A percentile compares a stretch with the other conserved stretches of the same genome.
phyloP scores from a whole-genome alignment of 768 basidiomycete genomes.

The Phlegmacium glaucopus region DNA sequence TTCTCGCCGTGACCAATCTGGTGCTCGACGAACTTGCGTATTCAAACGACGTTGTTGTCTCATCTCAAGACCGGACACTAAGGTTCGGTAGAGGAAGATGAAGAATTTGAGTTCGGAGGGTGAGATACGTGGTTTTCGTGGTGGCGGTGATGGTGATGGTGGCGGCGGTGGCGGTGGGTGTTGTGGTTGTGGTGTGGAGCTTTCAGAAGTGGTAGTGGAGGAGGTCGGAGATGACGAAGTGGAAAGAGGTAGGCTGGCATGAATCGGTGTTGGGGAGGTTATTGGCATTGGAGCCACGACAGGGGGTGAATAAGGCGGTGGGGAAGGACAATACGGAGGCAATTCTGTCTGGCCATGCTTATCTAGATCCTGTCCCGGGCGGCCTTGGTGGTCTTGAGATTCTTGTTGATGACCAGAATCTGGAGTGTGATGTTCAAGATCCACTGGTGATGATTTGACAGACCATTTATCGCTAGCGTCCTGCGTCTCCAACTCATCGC shows the following conservation, averaged over 20 bases:
- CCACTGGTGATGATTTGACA: too few species aligned
- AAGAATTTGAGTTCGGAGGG: slow-evolving; percentile 19
- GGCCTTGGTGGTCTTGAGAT: too few species aligned
- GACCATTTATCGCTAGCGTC: too few species aligned
- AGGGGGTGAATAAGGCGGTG: slow-evolving; percentile 9
- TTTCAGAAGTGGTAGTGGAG: not conserved
- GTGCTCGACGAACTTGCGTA: too few species aligned
- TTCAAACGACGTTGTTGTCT: slow-evolving; percentile 3
- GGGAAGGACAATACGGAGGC: slow-evolving; percentile 6
- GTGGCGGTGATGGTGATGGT: not conserved
- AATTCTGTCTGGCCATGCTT: slow-evolving; percentile 1
- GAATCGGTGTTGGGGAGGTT: not conserved
- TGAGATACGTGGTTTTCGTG: slow-evolving; percentile 11
- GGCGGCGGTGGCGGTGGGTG: not conserved
- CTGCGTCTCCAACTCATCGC: too few species aligned
- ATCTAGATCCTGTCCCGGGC: not conserved
- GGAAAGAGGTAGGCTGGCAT: not conserved
- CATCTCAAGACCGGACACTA: slow-evolving; percentile 19
- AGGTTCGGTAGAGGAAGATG: slow-evolving; percentile 18
- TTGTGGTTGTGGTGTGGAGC: not conserved
- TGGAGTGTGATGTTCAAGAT: too few species aligned
- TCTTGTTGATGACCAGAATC: too few species aligned
- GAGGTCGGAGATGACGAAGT: not conserved
- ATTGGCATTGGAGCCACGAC: not conserved
- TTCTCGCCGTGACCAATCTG: too few species aligned